These are phyloP conservation scores for Phaeophleospora eucalypticola DNA, from an alignment of 2,329 filamentous ascomycete species.

Conservation along the genomic window DNA sequence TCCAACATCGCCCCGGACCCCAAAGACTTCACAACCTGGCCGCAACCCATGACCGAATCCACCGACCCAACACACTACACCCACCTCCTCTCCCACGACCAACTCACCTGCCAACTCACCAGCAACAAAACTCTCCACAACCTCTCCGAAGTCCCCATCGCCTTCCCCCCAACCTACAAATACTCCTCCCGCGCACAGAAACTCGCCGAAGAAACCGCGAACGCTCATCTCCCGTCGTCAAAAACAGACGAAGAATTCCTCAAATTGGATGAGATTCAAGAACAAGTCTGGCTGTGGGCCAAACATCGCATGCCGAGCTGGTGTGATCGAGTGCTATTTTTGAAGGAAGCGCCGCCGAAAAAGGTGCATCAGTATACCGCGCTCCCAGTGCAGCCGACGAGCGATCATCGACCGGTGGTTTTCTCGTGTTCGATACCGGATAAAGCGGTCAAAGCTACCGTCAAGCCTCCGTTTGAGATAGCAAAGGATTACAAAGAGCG, in stretches of 20 bases:
- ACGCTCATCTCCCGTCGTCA: constrained; percentile 13
- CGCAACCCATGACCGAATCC: constrained; percentile 52
- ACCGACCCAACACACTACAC: constrained; percentile 59
- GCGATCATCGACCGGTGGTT: constrained; percentile 83
- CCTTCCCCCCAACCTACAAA: constrained; percentile 93
- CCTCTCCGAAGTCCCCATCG: constrained; percentile 67
- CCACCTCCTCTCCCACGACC: constrained; percentile 68
- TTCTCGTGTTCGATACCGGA: constrained; percentile 58
- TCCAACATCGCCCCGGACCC: constrained; percentile 58
- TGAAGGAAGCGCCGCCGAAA: constrained; percentile 43
- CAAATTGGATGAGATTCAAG: constrained; percentile 16
- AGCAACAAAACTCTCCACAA: constrained; percentile 72
- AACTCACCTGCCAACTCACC: constrained; percentile 67
- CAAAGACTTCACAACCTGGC: constrained; percentile 56
- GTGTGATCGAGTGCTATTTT: constrained; percentile 86
- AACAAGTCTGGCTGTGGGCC: constrained; percentile 55
- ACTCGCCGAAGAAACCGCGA: constrained; percentile 24
- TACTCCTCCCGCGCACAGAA: constrained; percentile 52
- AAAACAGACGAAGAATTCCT: constrained; percentile 30
- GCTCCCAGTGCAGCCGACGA: constrained; percentile 73
- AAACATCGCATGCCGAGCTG: constrained; percentile 82
- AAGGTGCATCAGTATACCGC: constrained; percentile 62
- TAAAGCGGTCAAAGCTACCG: constrained; percentile 26
- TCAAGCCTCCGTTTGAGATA: constrained; percentile 54
- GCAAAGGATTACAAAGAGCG: constrained; percentile 54